phyloP scores from a whole-genome alignment of 345 rosid species.

The Syzygium aromaticum region DNA sequence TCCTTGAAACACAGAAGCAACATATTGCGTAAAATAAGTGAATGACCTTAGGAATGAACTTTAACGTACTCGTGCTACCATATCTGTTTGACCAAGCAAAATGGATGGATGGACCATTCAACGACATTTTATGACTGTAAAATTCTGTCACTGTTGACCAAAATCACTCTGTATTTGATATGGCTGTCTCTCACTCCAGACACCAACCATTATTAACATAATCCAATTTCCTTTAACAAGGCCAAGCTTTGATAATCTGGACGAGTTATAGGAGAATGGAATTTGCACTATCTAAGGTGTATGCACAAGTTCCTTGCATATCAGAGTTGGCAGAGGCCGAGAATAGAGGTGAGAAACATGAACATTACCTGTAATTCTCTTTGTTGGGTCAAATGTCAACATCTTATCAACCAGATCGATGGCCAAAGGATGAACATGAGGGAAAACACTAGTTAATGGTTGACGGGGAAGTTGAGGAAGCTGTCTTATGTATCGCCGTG shows the following conservation, averaged over 20 bases:
- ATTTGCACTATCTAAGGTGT: background rate
- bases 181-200: background rate
- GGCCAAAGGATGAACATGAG: constrained; percentile 73
- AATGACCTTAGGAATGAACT: background rate
- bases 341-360: background rate
- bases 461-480: constrained; percentile 66
- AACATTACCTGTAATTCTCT: constrained; percentile 82
- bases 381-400: constrained; percentile 89
- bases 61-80: background rate
- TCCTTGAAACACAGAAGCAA: background rate
- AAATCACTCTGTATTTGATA: background rate
- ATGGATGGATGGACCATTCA: background rate
- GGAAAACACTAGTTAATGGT: constrained; percentile 46
- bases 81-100: background rate
- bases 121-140: background rate
- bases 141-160: background rate
- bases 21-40: background rate
- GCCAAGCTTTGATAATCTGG: background rate
- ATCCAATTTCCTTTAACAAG: background rate
- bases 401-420: constrained; percentile 81
- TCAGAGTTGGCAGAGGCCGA: background rate
- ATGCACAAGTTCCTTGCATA: background rate
- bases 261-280: background rate
- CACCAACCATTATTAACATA: background rate
- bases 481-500: constrained; percentile 74